Evolutionary conservation across 2,329 filamentous ascomycete species (phyloP).

Genomic region (Phialophora verrucosa): DNA sequence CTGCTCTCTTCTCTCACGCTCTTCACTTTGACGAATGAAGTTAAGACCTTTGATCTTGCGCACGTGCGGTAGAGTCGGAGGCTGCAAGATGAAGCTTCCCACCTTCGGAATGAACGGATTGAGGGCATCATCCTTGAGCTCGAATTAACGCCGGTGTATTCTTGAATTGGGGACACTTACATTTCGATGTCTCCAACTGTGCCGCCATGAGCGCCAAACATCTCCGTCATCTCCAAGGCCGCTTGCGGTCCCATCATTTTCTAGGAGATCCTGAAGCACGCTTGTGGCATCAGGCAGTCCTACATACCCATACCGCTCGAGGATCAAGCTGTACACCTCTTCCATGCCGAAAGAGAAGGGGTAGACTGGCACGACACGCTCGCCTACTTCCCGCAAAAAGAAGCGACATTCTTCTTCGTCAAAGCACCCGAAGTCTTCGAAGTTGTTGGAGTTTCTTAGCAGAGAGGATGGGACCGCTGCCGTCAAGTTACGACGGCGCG

Average conservation of each 20-base stretch:
- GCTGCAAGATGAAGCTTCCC: conserved; percentile 34
- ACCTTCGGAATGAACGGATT: conserved; percentile 38
- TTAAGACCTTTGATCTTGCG: conserved; percentile 35
- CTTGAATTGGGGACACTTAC: conserved; percentile 27
- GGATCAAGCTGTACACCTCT: conserved; percentile 39
- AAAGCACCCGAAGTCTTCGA: conserved; percentile 36
- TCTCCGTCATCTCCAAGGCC: conserved; percentile 41
- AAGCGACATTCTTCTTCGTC: conserved; percentile 42
- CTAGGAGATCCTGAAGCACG: conserved; percentile 40
- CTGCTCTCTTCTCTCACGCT: conserved; percentile 1
- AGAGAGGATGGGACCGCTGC: conserved; percentile 15
- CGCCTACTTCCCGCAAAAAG: conserved; percentile 40
- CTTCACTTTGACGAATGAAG: conserved; percentile 29
- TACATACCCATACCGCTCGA: conserved; percentile 37
- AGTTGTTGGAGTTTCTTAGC: conserved; percentile 14
- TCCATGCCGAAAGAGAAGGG: conserved; percentile 41
- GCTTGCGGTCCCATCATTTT: conserved; percentile 36
- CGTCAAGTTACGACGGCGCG: conserved; percentile 16
- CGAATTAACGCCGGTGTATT: conserved; percentile 13
- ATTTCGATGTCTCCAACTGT: conserved; percentile 41
- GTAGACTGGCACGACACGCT: conserved; percentile 37
- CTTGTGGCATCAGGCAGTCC: conserved; percentile 38
- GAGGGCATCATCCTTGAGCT: conserved; percentile 33
- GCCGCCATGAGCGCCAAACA: conserved; percentile 41
- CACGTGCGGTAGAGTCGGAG: conserved; percentile 35